Conservation (phyloP, 257 asterid species). For the Parsonsia alboflavescens region DNA sequence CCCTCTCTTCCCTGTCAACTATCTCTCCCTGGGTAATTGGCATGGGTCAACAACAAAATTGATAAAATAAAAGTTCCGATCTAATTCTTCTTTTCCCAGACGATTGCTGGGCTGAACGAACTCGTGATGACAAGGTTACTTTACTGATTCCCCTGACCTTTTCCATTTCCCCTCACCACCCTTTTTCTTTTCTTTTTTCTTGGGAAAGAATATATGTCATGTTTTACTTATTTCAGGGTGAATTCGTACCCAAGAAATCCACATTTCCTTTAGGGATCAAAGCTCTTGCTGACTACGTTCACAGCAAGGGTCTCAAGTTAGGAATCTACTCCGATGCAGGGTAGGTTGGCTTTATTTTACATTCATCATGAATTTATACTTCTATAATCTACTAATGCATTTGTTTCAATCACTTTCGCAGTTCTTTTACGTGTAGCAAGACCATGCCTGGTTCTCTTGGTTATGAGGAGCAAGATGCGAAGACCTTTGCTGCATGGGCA, state of each 20-base stretch:
- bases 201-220: neutral
- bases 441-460: conserved; percentile 95
- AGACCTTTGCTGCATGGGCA: conserved; percentile 85
- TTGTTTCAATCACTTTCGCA: conserved; percentile 25
- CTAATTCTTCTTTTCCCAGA: conserved; percentile 34
- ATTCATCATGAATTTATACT: neutral
- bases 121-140: conserved; percentile 55
- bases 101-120: conserved; percentile 85
- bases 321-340: conserved; percentile 97
- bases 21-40: neutral
- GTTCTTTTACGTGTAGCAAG: conserved; percentile 71
- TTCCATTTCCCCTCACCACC: too few species aligned
- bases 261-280: conserved; percentile 94
- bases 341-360: conserved; percentile 24
- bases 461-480: conserved; percentile 78
- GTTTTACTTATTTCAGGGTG: conserved; percentile 48
- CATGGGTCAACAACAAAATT: conserved; percentile 5
- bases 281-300: conserved; percentile 87
- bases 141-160: neutral
- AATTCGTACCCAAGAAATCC: conserved; percentile 57
- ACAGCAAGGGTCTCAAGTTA: conserved; percentile 81
- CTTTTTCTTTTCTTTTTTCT: neutral
- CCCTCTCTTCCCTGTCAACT: too few species aligned
- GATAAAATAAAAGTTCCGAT: conserved; percentile 7
- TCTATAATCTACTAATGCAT: neutral